A percentile compares a stretch with the other conserved stretches of the same genome.
Conservation (phyloP, 371 early-diverging fungal genomes). For the Mortierella sp. region DNA sequence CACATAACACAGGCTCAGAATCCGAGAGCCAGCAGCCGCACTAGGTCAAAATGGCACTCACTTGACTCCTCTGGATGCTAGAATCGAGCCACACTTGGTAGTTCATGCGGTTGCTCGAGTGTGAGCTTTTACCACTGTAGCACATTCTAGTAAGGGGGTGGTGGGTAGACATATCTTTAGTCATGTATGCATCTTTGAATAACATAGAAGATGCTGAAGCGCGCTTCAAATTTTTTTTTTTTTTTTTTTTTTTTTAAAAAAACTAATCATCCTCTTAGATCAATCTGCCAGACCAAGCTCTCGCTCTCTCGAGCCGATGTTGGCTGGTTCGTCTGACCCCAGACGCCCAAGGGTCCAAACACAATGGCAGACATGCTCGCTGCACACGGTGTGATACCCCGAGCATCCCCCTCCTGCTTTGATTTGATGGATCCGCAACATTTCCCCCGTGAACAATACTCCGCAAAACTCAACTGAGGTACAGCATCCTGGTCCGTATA, state of each 20-base stretch:
- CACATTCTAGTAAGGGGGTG: too few species aligned
- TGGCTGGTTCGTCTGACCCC: conserved; percentile 21
- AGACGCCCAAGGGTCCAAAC: conserved; percentile 29
- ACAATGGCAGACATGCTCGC: conserved; percentile 36
- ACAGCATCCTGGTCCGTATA: not conserved
- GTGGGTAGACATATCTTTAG: not conserved
- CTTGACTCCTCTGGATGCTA: not conserved
- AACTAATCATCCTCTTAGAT: conserved; percentile 20
- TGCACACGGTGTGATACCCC: conserved; percentile 41
- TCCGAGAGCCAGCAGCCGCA: not conserved
- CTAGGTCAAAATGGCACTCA: not conserved
- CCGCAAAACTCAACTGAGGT: conserved; percentile 27
- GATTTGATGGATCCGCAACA: conserved; percentile 39
- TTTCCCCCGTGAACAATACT: conserved; percentile 34
- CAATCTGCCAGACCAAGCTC: conserved; percentile 44
- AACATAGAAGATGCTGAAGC: too few species aligned
- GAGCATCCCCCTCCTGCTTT: conserved; percentile 4
- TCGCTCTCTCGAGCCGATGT: conserved; percentile 14
- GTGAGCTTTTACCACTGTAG: too few species aligned
- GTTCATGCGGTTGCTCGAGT: too few species aligned
- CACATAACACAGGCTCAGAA: not conserved
- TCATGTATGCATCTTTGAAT: not conserved
- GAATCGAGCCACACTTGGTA: too few species aligned
- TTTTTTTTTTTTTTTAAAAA: not conserved
- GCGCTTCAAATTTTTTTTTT: too few species aligned